Evolutionary conservation across 495 filamentous ascomycete genomes (phyloP).

Genomic region (Aspergillus nanangensis): DNA sequence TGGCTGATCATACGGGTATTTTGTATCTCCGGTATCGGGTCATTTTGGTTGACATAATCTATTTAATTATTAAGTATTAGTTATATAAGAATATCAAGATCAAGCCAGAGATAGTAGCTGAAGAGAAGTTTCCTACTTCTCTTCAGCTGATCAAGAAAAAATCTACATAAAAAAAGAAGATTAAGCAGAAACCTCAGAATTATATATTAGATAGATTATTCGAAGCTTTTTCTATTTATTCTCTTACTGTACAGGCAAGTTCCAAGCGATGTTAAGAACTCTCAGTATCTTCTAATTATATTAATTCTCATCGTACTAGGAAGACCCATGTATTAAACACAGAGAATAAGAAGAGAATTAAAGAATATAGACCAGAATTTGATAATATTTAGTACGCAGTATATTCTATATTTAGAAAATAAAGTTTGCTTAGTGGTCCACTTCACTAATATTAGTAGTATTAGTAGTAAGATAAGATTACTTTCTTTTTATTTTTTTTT

Average conservation of each 20-base stretch:
- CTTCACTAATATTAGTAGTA: too few relatives aligned
- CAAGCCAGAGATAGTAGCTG: background rate
- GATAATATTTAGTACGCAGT: background rate
- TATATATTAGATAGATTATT: background rate
- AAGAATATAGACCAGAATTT: background rate
- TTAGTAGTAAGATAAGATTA: too few relatives aligned
- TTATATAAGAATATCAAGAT: background rate
- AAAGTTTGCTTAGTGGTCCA: too few relatives aligned
- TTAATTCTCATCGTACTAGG: background rate
- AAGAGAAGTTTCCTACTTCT: too few relatives aligned
- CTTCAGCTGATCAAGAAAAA: background rate
- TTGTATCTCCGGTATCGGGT: too few relatives aligned
- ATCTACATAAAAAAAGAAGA: background rate
- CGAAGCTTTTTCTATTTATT: background rate
- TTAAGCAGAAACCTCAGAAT: background rate
- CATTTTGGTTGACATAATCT: too few relatives aligned
- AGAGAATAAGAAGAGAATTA: background rate
- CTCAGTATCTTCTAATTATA: background rate
- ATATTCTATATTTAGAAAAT: too few relatives aligned
- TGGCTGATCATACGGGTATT: too few relatives aligned
- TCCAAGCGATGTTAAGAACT: background rate
- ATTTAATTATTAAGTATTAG: background rate
- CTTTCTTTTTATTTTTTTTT: too few relatives aligned
- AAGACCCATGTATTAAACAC: background rate
- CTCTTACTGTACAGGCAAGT: background rate